Conservation (phyloP, 768 basidiomycete genomes). For the Fomitopsis pulvina region DNA sequence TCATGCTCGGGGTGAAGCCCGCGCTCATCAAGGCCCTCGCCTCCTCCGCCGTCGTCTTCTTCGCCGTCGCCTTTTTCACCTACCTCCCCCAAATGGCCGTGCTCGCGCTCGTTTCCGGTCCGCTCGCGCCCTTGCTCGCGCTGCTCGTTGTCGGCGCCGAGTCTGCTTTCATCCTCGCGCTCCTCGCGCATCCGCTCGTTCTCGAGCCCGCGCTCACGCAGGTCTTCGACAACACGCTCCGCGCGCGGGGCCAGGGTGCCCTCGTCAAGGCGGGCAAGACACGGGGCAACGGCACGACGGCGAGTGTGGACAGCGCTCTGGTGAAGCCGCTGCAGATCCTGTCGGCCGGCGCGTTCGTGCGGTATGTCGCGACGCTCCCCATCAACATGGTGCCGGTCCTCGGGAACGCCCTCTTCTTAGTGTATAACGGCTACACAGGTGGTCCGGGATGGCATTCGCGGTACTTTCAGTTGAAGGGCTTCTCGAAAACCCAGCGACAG, state of each 20-base stretch:
- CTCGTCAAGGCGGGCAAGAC: constrained; percentile 29
- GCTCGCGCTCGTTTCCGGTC: constrained; percentile 56
- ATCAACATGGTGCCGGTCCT: constrained; percentile 62
- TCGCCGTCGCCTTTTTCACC: constrained; percentile 46
- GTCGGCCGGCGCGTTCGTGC: constrained; percentile 37
- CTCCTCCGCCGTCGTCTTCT: constrained; percentile 34
- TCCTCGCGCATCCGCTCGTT: constrained; percentile 40
- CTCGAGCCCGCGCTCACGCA: constrained; percentile 35
- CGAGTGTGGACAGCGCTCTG: constrained; percentile 40
- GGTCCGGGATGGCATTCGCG: constrained; percentile 57
- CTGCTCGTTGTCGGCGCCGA: constrained; percentile 36
- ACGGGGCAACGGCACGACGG: constrained; percentile 29
- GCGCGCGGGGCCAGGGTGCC: constrained; percentile 31
- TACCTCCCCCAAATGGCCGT: constrained; percentile 65
- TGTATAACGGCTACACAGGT: constrained; percentile 37
- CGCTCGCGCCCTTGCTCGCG: constrained; percentile 47
- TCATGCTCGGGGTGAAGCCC: constrained; percentile 23
- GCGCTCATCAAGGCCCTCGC: constrained; percentile 33
- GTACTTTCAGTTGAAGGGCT: constrained; percentile 65
- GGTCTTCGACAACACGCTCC: constrained; percentile 42
- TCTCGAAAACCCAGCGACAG: constrained; percentile 35
- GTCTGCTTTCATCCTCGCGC: constrained; percentile 32
- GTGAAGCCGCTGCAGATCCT: constrained; percentile 41
- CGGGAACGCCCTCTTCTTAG: constrained; percentile 56
- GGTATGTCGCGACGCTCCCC: constrained; percentile 59